Base-by-base conservation (phyloP, 176 grass and related monocot genomes). In the Aegilops bicornis region DNA sequence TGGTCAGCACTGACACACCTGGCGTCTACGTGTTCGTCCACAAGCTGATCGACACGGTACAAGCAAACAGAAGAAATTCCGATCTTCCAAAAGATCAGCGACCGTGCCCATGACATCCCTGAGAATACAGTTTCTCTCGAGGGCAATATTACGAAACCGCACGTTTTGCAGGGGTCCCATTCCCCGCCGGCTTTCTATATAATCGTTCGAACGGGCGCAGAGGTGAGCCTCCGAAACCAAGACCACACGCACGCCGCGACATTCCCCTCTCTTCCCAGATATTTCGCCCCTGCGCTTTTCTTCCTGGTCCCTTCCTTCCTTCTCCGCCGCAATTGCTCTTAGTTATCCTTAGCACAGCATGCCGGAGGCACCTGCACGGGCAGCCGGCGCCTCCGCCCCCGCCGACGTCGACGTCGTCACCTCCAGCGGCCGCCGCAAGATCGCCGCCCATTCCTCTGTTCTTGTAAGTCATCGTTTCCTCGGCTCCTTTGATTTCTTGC, bases 371-470 rank as follows among this genome's bases (percentile, higher is more conserved):
- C 59, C 59, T 59, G 56, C 56, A 11, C 14, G 61, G 3, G 4
- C n/a, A 2, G 47, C 27, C 73, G 35, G 13, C 19, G 83, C 17
- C 50, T 43, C 16, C 22, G 60, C 13, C 30, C 65, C 64, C 3
- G 37, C 35, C 27, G 54, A 95, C 45, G 91, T 97, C 32, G 89
- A 91, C 27, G 93, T 95, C 36, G 45, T 91, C 30, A 93, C 92
- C 70, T 17, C 87, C 52, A 45, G 79, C 65, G 71, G 89, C 1
- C 76, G 81, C 31, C 80, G 78, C 71, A 91, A 61, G 82, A 97
- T 97, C 74, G 68, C 88, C 7, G 95, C 92, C 60, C 89, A 93
- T 67, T 93, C 92, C 33, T 75, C 84, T 20, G 85, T 97, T 69
- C 92, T 97, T 37, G 95, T 97, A 84, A 87, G 87, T 12, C 22